These are phyloP conservation scores for Handroanthus guayacan DNA, from an alignment of 257 asterid genomes.

Conservation along the genomic window DNA sequence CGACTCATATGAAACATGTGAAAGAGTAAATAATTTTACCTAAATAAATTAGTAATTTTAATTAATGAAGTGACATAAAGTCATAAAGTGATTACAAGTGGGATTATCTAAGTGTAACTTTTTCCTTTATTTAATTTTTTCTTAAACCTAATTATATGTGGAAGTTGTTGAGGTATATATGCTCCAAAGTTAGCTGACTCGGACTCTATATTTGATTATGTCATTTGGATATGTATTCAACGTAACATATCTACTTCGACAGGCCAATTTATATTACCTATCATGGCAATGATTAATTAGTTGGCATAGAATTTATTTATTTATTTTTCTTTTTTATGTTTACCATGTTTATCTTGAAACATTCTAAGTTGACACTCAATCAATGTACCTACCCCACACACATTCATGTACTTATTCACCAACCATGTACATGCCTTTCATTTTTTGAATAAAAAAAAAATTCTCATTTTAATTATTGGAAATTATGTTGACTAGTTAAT, in stretches of 20 bases:
- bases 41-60: not conserved
- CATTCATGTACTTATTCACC: slow-evolving; percentile 1
- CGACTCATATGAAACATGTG: slow-evolving; percentile 32
- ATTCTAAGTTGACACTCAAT: too few species aligned
- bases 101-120: slow-evolving; percentile 7
- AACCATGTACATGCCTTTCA: not conserved
- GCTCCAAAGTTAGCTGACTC: slow-evolving; percentile 28
- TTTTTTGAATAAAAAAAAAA: not conserved
- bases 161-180: slow-evolving; percentile 25
- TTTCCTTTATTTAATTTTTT: not conserved
- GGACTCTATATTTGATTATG: slow-evolving; percentile 16
- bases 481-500: not conserved
- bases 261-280: not conserved
- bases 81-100: slow-evolving; percentile 27
- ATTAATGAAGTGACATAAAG: not conserved
- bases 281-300: slow-evolving; percentile 1
- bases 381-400: not conserved
- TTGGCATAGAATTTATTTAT: not conserved
- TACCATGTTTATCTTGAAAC: slow-evolving; percentile 27
- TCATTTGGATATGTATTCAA: slow-evolving; percentile 29
- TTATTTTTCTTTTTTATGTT: slow-evolving; percentile 6
- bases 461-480: not conserved
- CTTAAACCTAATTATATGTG: slow-evolving; percentile 19
- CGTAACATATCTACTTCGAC: not conserved
- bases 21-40: slow-evolving; percentile 1